These are phyloP conservation scores for Gossypium gossypioides DNA, from an alignment of 441 rosid genomes.

Conservation along the genomic window DNA sequence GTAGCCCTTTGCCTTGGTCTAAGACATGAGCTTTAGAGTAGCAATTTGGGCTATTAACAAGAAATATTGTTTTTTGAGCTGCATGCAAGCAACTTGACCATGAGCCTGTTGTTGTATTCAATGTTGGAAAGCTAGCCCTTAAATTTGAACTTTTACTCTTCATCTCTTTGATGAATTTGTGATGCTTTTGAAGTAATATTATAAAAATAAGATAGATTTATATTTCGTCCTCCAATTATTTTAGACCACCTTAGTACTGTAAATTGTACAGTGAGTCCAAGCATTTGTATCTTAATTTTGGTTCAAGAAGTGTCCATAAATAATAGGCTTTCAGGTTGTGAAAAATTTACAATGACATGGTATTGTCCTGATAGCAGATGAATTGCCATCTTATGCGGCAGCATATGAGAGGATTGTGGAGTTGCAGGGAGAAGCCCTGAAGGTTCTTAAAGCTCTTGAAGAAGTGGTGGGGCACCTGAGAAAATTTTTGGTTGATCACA, in stretches of 20 bases:
- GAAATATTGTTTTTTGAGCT: no score
- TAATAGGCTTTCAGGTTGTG: not conserved
- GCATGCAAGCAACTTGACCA: no score
- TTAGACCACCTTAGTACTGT: not conserved
- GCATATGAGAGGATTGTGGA: constrained; percentile 53
- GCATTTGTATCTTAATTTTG: not conserved
- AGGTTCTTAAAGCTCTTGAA: constrained; percentile 51
- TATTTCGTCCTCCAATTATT: not conserved
- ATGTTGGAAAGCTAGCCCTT: no score
- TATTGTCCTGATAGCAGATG: constrained; percentile 32
- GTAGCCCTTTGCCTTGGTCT: not conserved
- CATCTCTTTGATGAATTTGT: not conserved
- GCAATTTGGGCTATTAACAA: not conserved
- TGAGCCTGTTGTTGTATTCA: no score
- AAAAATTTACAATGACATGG: not conserved
- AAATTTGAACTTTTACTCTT: not conserved
- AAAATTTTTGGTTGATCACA: constrained; percentile 58
- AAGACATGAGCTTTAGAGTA: not conserved
- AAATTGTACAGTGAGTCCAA: not conserved
- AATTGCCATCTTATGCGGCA: constrained; percentile 38
- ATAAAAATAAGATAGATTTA: not conserved
- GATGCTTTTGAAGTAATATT: not conserved
- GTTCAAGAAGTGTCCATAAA: not conserved
- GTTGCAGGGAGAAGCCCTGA: constrained; percentile 49
- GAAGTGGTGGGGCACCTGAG: constrained; percentile 55